phyloP scores from a whole-genome alignment of 2,329 filamentous ascomycete species.

The Byssothecium circinans region DNA sequence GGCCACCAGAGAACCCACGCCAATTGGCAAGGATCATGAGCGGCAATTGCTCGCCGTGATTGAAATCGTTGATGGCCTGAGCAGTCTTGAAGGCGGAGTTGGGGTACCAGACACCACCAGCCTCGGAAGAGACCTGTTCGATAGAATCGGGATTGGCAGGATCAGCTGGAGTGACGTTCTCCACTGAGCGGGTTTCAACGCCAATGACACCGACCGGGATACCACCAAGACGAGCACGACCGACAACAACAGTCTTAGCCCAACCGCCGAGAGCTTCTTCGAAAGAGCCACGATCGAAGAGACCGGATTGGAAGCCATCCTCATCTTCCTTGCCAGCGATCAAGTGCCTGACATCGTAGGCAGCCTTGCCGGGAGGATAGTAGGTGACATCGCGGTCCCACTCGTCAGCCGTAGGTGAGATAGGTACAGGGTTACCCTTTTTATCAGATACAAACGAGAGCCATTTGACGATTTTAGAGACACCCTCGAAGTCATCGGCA shows the following conservation, averaged over 20 bases:
- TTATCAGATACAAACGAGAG: conserved; percentile 96
- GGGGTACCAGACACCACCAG: conserved; percentile 98
- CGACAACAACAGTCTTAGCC: conserved; percentile 95
- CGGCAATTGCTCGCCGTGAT: conserved; percentile 95
- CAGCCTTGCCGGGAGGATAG: conserved; percentile 75
- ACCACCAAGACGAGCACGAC: conserved; percentile 91
- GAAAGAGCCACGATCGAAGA: conserved; percentile 97
- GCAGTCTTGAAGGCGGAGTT: conserved; percentile 99
- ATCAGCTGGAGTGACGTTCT: conserved; percentile 95
- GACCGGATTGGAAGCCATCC: conserved; percentile 82
- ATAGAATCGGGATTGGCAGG: conserved; percentile 98
- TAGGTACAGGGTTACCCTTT: conserved; percentile 89
- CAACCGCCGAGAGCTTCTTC: conserved; percentile 95
- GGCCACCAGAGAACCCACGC: conserved; percentile 99
- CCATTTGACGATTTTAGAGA: conserved; percentile 97
- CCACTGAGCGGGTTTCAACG: conserved; percentile 92
- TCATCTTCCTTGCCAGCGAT: conserved; percentile 86
- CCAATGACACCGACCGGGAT: conserved; percentile 98
- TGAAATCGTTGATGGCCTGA: conserved; percentile 98
- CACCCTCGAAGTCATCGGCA: conserved; percentile 94
- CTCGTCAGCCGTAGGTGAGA: conserved; percentile 78
- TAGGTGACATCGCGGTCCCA: conserved; percentile 95
- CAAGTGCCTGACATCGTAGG: conserved; percentile 92
- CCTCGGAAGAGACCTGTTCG: conserved; percentile 91
- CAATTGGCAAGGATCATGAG: conserved; percentile 99